Conservation (phyloP, 805 yeast genomes). For the Suhomyces kilbournensis region DNA sequence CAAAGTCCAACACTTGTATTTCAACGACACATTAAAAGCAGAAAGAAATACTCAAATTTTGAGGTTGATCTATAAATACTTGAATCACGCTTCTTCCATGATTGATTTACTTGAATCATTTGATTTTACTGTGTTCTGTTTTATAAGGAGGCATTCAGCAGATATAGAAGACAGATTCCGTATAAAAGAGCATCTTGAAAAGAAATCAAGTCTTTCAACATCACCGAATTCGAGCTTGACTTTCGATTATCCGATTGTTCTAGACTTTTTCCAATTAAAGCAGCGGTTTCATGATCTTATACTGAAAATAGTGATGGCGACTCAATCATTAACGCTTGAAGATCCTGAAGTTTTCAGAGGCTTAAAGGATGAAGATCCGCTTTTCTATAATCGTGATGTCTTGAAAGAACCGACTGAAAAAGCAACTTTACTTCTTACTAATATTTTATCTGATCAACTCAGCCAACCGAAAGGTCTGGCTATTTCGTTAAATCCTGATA, state of each 20-base stretch:
- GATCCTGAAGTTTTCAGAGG: constrained; percentile 76
- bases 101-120: constrained; percentile 57
- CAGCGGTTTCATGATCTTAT: constrained; percentile 66
- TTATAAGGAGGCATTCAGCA: constrained; percentile 32
- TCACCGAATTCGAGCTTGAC: constrained; percentile 22
- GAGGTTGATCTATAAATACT: constrained; percentile 50
- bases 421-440: constrained; percentile 46
- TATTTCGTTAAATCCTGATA: constrained; percentile 40
- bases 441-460: constrained; percentile 46
- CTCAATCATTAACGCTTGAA: constrained; percentile 65
- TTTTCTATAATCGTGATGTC: constrained; percentile 38
- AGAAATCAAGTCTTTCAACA: constrained; percentile 2
- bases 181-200: constrained; percentile 6
- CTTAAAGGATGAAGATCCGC: constrained; percentile 53
- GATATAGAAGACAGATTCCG: constrained; percentile 15
- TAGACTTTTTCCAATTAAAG: constrained; percentile 74
- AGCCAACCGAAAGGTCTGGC: constrained; percentile 33
- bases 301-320: constrained; percentile 57
- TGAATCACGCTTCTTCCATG: constrained; percentile 48
- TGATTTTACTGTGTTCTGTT: constrained; percentile 55
- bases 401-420: constrained; percentile 45
- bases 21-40: constrained; percentile 29
- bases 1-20: constrained; percentile 31
- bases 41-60: constrained; percentile 53
- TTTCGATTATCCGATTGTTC: constrained; percentile 49